Conservation (phyloP, 176 grass and related monocot species). For the Melocanna baccifera region DNA sequence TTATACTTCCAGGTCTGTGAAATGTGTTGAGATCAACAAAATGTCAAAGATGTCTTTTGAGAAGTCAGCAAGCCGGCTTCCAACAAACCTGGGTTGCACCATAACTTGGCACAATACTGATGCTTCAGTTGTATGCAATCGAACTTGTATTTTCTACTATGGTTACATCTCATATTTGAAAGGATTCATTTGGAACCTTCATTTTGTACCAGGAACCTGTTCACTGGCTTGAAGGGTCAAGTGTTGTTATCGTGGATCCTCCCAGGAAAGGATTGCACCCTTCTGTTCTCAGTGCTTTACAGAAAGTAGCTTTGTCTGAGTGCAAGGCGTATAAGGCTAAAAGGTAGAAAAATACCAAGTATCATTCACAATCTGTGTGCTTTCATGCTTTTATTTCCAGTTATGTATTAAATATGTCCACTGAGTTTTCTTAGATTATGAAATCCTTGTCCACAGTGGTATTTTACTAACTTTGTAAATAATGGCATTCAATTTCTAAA, state of each 20-base stretch:
- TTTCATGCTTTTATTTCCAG: constrained; percentile 12
- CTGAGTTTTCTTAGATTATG: not conserved
- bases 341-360: constrained; percentile 40
- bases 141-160: constrained; percentile 25
- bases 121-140: constrained; percentile 74
- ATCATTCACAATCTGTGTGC: constrained; percentile 2
- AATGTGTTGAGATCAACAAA: constrained; percentile 98
- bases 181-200: constrained; percentile 31
- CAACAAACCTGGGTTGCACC: constrained; percentile 58
- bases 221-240: constrained; percentile 82
- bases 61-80: constrained; percentile 80
- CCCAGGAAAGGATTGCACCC: constrained; percentile 91
- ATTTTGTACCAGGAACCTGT: constrained; percentile 70
- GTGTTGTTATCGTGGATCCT: constrained; percentile 91
- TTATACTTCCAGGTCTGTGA: constrained; percentile 72
- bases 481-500: constrained; percentile 26
- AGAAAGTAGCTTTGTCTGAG: constrained; percentile 63
- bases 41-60: constrained; percentile 86
- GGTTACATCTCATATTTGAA: constrained; percentile 18
- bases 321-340: constrained; percentile 54
- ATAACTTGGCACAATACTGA: constrained; percentile 98
- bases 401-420: constrained; percentile 9
- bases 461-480: not conserved
- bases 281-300: constrained; percentile 74
- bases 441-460: not conserved